Evolutionary conservation across 352 stramenopile species (phyloP).

Genomic region (Phytophthora gonapodyides): DNA sequence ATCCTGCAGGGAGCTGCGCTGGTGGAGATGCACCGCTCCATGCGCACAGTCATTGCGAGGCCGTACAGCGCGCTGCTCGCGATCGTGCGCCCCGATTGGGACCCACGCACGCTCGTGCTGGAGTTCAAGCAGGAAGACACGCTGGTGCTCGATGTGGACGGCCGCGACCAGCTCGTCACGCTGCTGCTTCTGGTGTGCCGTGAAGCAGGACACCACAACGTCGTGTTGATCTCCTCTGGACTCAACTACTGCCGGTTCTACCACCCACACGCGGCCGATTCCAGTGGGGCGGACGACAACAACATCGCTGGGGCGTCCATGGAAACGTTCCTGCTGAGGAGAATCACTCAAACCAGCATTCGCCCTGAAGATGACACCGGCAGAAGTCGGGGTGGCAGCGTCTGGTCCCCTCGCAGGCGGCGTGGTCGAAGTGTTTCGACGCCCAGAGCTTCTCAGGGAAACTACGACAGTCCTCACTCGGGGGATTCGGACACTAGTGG

Average conservation of each 20-base stretch:
- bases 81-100: constrained; percentile 61
- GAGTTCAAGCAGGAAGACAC: constrained; percentile 70
- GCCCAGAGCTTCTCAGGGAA: constrained; percentile 29
- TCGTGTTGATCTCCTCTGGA: constrained; percentile 42
- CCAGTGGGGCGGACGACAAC: constrained; percentile 31
- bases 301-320: constrained; percentile 32
- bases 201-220: constrained; percentile 59
- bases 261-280: constrained; percentile 51
- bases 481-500: constrained; percentile 19
- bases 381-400: constrained; percentile 25
- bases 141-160: constrained; percentile 56
- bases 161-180: constrained; percentile 67
- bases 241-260: constrained; percentile 65
- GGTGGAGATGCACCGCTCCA: constrained; percentile 68
- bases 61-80: constrained; percentile 56
- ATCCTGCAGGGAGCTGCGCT: constrained; percentile 64
- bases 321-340: constrained; percentile 62
- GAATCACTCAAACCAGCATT: constrained; percentile 46
- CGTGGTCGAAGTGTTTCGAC: constrained; percentile 16
- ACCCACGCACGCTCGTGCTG: constrained; percentile 58
- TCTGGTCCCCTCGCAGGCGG: constrained; percentile 33
- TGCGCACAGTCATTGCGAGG: constrained; percentile 59
- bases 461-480: constrained; percentile 9
- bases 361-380: constrained; percentile 17
- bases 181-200: constrained; percentile 64